Evolutionary conservation across 1,139 yeast genomes (phyloP).

Genomic region (Geotrichum siamense): DNA sequence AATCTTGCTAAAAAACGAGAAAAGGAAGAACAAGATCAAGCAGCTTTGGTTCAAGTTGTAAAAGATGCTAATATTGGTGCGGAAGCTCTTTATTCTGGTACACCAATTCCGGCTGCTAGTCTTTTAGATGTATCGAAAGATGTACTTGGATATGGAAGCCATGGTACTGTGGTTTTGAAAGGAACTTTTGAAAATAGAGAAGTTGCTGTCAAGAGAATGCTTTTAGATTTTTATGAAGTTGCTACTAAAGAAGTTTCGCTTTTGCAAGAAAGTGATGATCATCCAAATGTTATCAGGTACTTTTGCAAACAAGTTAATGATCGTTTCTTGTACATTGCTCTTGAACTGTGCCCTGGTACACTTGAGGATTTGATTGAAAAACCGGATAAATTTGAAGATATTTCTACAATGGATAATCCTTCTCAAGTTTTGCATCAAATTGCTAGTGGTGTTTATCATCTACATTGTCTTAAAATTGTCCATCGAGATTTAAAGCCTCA

Average conservation of each 20-base stretch:
- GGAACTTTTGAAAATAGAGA: conserved; percentile 89
- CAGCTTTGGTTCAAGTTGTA: conserved; percentile 12
- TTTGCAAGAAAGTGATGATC: conserved; percentile 91
- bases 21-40: conserved; percentile 8
- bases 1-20: conserved; percentile 12
- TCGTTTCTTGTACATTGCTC: conserved; percentile 82
- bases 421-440: conserved; percentile 65
- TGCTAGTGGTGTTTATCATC: conserved; percentile 75
- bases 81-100: neutral
- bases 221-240: conserved; percentile 84
- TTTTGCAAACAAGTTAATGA: conserved; percentile 87
- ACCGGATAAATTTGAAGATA: conserved; percentile 23
- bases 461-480: conserved; percentile 86
- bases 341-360: conserved; percentile 85
- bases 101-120: conserved; percentile 28
- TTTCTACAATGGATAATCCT: conserved; percentile 23
- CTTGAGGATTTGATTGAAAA: conserved; percentile 65
- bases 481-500: conserved; percentile 97
- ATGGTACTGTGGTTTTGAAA: conserved; percentile 89
- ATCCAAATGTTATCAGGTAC: conserved; percentile 88
- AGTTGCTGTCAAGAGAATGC: conserved; percentile 92
- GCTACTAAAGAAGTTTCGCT: conserved; percentile 91
- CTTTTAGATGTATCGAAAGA: conserved; percentile 61
- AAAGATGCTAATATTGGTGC: conserved; percentile 12
- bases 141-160: conserved; percentile 89